Percentiles rank a stretch among this genome's conserved stretches.
Evolutionary conservation across 495 filamentous ascomycete genomes (phyloP).

Genomic region (Hamigera avellanea): DNA sequence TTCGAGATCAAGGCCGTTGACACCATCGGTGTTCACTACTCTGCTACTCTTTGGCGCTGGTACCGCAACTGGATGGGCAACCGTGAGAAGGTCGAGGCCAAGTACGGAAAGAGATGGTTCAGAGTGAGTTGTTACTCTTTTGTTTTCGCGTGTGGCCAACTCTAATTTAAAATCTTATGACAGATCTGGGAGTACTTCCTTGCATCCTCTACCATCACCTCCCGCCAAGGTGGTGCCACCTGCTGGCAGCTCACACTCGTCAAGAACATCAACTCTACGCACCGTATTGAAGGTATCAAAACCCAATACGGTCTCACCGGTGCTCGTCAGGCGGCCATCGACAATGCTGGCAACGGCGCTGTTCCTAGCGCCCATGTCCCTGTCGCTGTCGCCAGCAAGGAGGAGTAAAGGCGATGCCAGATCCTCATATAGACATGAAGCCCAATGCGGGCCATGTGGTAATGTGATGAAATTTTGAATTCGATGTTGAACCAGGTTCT

Average conservation of each 20-base stretch:
- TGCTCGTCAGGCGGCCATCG: constrained; percentile 41
- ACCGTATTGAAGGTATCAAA: constrained; percentile 78
- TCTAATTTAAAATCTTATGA: constrained; percentile 6
- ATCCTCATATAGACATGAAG: background rate
- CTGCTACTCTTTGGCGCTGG: constrained; percentile 94
- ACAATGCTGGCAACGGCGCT: constrained; percentile 23
- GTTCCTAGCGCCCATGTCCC: constrained; percentile 30
- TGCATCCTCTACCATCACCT: constrained; percentile 82
- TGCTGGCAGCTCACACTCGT: constrained; percentile 94
- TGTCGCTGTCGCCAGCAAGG: constrained; percentile 15
- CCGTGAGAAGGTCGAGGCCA: constrained; percentile 84
- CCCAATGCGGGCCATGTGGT: background rate
- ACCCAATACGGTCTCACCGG: constrained; percentile 66
- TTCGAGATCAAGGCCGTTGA: constrained; percentile 56
- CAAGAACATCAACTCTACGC: constrained; percentile 96
- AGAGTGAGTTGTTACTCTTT: constrained; percentile 49
- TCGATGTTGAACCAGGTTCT: no score
- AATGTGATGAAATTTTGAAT: no score
- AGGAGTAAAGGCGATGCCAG: constrained; percentile 13
- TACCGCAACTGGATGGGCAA: constrained; percentile 99
- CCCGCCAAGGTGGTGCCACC: constrained; percentile 83
- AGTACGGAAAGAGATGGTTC: constrained; percentile 95
- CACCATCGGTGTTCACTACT: constrained; percentile 94
- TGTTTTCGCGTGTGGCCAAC: background rate
- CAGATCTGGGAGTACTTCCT: constrained; percentile 99